A percentile compares a stretch with the other conserved stretches of the same genome.
Evolutionary conservation across 192 early-diverging fungal species (phyloP).

Genomic region (Coemansia reversa): DNA sequence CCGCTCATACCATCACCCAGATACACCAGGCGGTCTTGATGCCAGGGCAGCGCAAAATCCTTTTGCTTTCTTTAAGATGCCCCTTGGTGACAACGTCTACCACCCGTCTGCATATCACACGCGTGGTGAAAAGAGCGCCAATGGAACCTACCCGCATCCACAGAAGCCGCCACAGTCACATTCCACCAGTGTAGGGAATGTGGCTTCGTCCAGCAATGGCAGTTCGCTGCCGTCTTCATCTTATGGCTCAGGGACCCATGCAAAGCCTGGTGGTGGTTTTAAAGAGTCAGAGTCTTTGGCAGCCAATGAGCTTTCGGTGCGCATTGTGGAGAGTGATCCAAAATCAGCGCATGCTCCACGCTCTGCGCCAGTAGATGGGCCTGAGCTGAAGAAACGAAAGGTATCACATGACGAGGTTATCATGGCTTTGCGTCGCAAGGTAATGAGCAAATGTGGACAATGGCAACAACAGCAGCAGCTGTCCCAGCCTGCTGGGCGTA

Average conservation of each 20-base stretch:
- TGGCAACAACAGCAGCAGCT: constrained; percentile 13
- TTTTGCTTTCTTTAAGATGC: constrained; percentile 55
- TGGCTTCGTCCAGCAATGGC: neutral
- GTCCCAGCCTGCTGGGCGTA: constrained; percentile 5
- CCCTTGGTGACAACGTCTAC: constrained; percentile 40
- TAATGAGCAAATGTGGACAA: constrained; percentile 37
- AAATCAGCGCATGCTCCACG: constrained; percentile 24
- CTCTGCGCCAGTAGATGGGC: constrained; percentile 52
- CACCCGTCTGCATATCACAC: constrained; percentile 47
- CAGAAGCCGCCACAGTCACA: constrained; percentile 1
- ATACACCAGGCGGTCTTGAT: constrained; percentile 51
- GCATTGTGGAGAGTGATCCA: constrained; percentile 18
- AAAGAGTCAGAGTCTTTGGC: constrained; percentile 38
- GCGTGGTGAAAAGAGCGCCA: constrained; percentile 8
- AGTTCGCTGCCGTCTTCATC: neutral
- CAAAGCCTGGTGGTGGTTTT: constrained; percentile 5
- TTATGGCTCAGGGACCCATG: neutral
- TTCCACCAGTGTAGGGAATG: neutral
- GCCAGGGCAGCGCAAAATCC: constrained; percentile 30
- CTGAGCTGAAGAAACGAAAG: constrained; percentile 35
- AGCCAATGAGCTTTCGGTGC: constrained; percentile 44
- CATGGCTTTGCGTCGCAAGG: constrained; percentile 54
- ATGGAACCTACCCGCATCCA: neutral
- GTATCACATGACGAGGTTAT: constrained; percentile 55
- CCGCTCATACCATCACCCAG: constrained; percentile 53